Evolutionary conservation across 768 basidiomycete genomes (phyloP), one percentile per base, ranked within the genome.

Genomic region (Lactarius akahatsu): DNA sequence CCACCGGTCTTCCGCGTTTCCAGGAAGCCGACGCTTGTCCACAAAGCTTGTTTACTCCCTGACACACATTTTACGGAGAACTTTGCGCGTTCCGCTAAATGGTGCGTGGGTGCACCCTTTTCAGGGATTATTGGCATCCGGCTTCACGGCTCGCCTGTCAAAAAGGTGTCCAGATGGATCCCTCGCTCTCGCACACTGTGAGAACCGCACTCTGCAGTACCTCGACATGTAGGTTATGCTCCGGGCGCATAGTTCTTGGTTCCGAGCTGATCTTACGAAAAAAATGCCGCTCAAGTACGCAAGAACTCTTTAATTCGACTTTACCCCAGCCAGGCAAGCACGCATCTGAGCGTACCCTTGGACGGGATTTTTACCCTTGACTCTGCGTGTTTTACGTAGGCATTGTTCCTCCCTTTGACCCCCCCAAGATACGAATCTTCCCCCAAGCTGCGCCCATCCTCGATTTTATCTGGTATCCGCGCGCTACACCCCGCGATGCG

Each of bases 401-500:
- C 50, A 4, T 23, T 28, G 2, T 26, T 26, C 26, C 50, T 0
- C 57, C 64, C 59, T 62, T 64, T 54, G 45, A 38, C 47, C 55
- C 57, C 23, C 70, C 57, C 4, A 64, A 52, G 52, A 57, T 56
- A 23, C 50, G 55, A 30, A 30, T 59, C 16, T 65, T 86, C 43
- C 62, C 71, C 0, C 92, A 92, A 73, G 77, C 91, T 1, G 82
- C 88, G 0, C 85, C 94, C 0, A 83, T 96, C 41, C 82, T 94
- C 41, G 91, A 94, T 63, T 89, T 86, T 69, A 66, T 81, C 20
- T 98, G 96, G 95, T 96, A 90, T 73, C 95, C 96, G 0, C 80
- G 83, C 1, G 95, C 95, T 0, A 83, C 85, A 0, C 70, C 76
- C 1, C 71, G 73, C 8, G 80, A 87, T 54, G 84, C 86, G 0